These are phyloP conservation scores for Recurvomyces mirabilis DNA, from an alignment of 495 filamentous ascomycete species.

Conservation along the genomic window DNA sequence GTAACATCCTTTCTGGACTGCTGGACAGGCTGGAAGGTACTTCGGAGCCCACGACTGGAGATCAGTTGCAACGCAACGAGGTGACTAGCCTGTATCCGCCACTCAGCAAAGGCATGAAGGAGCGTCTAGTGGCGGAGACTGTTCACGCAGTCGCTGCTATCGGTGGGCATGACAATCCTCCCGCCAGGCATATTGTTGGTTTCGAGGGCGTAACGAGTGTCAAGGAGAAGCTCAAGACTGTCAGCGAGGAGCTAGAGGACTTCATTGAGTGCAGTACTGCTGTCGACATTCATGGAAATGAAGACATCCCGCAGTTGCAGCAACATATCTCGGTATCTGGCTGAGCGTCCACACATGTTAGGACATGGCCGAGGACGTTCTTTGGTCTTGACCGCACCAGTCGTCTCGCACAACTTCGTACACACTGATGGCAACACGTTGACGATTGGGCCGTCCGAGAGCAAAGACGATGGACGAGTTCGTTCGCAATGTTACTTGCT, in stretches of 20 bases:
- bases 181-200: constrained; percentile 86
- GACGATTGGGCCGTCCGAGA: too few species aligned
- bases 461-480: too few species aligned
- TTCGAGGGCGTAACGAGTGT: constrained; percentile 80
- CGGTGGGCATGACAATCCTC: constrained; percentile 90
- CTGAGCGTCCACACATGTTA: too few species aligned
- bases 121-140: constrained; percentile 72
- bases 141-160: constrained; percentile 84
- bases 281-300: constrained; percentile 60
- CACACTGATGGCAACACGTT: too few species aligned
- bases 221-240: constrained; percentile 92
- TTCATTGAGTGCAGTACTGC: constrained; percentile 82
- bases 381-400: too few species aligned
- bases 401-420: too few species aligned
- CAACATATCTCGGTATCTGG: constrained; percentile 1
- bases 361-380: too few species aligned
- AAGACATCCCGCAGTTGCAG: constrained; percentile 18
- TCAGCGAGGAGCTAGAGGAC: constrained; percentile 91
- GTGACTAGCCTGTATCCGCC: constrained; percentile 62
- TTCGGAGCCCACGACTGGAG: constrained; percentile 31
- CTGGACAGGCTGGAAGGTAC: constrained; percentile 41
- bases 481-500: too few species aligned
- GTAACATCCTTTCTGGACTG: constrained; percentile 68
- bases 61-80: constrained; percentile 34
- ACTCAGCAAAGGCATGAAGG: constrained; percentile 51